A percentile compares a stretch with the other conserved stretches of the same genome.
These are phyloP conservation scores for Suillus plorans DNA, from an alignment of 768 basidiomycete genomes.

Conservation along the genomic window DNA sequence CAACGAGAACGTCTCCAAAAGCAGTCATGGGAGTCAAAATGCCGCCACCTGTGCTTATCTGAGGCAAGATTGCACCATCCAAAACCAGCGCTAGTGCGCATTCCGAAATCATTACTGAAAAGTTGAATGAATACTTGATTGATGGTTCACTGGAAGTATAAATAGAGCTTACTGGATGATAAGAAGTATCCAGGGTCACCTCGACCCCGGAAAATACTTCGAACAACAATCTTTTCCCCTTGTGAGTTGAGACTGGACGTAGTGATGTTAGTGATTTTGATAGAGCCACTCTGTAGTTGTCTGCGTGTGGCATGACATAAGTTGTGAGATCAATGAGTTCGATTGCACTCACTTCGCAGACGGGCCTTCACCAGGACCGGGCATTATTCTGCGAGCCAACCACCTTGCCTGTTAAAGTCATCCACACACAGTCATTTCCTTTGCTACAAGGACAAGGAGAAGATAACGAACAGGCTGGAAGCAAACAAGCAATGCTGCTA, in stretches of 20 bases:
- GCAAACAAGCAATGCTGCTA: slow-evolving; percentile 27
- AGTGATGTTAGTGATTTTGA: slow-evolving; percentile 71
- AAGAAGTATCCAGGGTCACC: slow-evolving; percentile 79
- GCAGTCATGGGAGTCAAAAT: slow-evolving; percentile 83
- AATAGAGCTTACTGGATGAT: slow-evolving; percentile 47
- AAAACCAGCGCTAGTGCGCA: slow-evolving; percentile 71
- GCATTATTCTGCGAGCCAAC: slow-evolving; percentile 49
- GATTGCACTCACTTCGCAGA: slow-evolving; percentile 49
- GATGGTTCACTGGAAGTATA: not conserved
- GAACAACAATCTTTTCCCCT: slow-evolving; percentile 43
- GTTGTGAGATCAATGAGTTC: slow-evolving; percentile 21
- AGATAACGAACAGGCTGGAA: slow-evolving; percentile 37
- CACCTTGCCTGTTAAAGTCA: slow-evolving; percentile 47
- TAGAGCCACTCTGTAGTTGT: slow-evolving; percentile 54
- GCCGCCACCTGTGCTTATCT: slow-evolving; percentile 65
- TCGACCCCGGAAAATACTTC: slow-evolving; percentile 59
- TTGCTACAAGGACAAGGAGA: not conserved
- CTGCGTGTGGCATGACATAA: slow-evolving; percentile 32
- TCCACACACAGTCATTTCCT: not conserved
- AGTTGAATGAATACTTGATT: slow-evolving; percentile 6
- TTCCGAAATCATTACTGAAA: slow-evolving; percentile 72
- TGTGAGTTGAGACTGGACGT: slow-evolving; percentile 48
- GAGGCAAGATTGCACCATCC: slow-evolving; percentile 53
- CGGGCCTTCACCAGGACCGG: slow-evolving; percentile 61
- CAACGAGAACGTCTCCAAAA: slow-evolving; percentile 73